Conservation (phyloP, 768 basidiomycete species). For the Sistotremastrum niveocremeum region DNA sequence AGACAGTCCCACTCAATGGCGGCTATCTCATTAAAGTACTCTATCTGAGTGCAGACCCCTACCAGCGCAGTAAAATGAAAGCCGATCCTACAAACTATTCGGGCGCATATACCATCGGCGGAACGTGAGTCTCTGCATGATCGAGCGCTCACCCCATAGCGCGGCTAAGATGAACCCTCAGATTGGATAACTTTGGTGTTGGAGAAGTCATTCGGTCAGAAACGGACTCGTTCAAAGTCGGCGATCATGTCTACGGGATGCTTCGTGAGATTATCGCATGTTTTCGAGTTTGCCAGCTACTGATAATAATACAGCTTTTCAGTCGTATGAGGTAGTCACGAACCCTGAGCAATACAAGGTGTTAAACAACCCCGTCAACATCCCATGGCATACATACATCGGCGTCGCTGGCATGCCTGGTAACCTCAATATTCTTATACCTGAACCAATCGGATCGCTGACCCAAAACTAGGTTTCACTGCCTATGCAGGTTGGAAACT, state of each 20-base stretch:
- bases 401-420: conserved; percentile 36
- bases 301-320: conserved; percentile 19
- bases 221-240: conserved; percentile 16
- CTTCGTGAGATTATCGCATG: conserved; percentile 8
- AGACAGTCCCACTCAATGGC: conserved; percentile 9
- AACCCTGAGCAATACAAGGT: conserved; percentile 12
- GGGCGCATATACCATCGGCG: conserved; percentile 5
- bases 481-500: conserved; percentile 11
- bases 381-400: conserved; percentile 36
- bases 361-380: conserved; percentile 26
- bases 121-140: conserved; percentile 13
- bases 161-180: conserved; percentile 3
- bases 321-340: conserved; percentile 25
- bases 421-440: background rate
- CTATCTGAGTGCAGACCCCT: conserved; percentile 30
- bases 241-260: conserved; percentile 28
- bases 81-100: background rate
- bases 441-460: no score
- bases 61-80: conserved; percentile 20
- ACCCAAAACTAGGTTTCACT: conserved; percentile 3
- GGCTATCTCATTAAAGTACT: conserved; percentile 17
- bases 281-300: background rate
- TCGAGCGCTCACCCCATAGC: background rate
- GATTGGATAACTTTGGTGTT: conserved; percentile 23
- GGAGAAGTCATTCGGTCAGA: conserved; percentile 35